Base-by-base conservation (phyloP, 768 basidiomycete species). In the Podaxis carcinomalis region DNA sequence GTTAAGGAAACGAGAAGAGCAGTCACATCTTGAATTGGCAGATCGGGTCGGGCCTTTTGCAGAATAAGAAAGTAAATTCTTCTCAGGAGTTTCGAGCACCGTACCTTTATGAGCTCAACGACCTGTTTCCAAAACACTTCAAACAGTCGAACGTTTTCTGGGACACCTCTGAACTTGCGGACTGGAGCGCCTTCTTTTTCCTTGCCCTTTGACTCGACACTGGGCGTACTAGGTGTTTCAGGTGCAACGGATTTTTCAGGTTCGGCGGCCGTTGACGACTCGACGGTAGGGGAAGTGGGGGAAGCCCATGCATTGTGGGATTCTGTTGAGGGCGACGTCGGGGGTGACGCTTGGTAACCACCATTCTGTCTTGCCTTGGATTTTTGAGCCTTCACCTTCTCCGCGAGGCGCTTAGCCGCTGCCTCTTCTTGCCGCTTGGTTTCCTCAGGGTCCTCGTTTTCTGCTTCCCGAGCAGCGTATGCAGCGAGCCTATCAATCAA, bases 51-150 rank as follows among this genome's bases (percentile, higher is more conserved):
- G 62, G 96, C 95, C 95, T 96, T 40, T 56, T 14, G 21, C 46
- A 46, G 46, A 25, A 46, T 46, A 58, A 47, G 55, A 53, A 46
- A 5, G 13, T 25, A 27, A 23, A 28, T n/a, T 23, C 25, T 27
- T 50, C 44, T 21, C 10, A 62, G 5, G 9, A 14, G 19, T n/a
- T 40, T 44, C 4, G 42, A 47, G 25, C 7, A 19, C 70, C 83
- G 19, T 66, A 93, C 95, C 85, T 95, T 97, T 80, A 99, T 95
- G 27, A 99, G 84, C 71, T 97, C 90, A 10, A 98, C 95, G 4
- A 98, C 93, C 72, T 99, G 97, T 64, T 91, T 88, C 96, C 97
- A 99, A 72, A 98, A 99, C 10, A 98, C 95, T 70, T 99, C 97
- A 64, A 99, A 99, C 55, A 99, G 75, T 69, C 90, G 92, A 23